These are phyloP conservation scores for Xylaria cubensis DNA, from an alignment of 495 filamentous ascomycete genomes.

Conservation along the genomic window DNA sequence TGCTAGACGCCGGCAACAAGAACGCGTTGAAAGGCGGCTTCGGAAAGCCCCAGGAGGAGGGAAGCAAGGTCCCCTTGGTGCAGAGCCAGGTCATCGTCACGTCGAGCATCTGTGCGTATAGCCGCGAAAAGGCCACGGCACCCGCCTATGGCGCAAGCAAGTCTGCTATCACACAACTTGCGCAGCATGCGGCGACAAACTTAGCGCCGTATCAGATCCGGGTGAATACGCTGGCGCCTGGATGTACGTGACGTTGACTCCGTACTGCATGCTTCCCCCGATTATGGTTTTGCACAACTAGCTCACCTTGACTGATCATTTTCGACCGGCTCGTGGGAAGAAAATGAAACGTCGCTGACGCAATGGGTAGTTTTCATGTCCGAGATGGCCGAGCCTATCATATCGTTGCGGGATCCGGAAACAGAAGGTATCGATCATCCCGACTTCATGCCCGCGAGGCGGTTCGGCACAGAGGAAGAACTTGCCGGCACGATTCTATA, in stretches of 20 bases:
- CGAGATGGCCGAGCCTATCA: slow-evolving; percentile 58
- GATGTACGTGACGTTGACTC: slow-evolving; percentile 54
- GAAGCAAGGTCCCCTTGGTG: slow-evolving; percentile 46
- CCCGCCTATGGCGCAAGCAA: slow-evolving; percentile 63
- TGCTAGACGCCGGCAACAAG: slow-evolving; percentile 68
- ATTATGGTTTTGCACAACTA: not conserved
- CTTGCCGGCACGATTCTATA: slow-evolving; percentile 58
- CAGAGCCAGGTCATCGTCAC: slow-evolving; percentile 63
- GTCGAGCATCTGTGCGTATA: slow-evolving; percentile 60
- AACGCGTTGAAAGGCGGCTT: slow-evolving; percentile 48
- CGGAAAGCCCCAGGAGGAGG: slow-evolving; percentile 31
- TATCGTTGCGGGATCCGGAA: slow-evolving; percentile 49
- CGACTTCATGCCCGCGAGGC: slow-evolving; percentile 57
- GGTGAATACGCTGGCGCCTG: slow-evolving; percentile 63
- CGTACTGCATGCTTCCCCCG: not conserved
- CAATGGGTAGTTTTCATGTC: slow-evolving; percentile 57
- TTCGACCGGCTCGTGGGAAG: not conserved
- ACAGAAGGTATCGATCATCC: slow-evolving; percentile 37
- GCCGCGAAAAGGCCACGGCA: slow-evolving; percentile 48
- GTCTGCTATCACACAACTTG: slow-evolving; percentile 57
- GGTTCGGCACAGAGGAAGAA: slow-evolving; percentile 62
- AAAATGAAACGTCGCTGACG: not conserved
- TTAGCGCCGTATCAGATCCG: slow-evolving; percentile 59
- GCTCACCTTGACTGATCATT: not conserved
- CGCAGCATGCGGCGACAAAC: slow-evolving; percentile 58